Base-by-base conservation (phyloP, 176 grass and related monocot genomes). In the Oryza coarctata region DNA sequence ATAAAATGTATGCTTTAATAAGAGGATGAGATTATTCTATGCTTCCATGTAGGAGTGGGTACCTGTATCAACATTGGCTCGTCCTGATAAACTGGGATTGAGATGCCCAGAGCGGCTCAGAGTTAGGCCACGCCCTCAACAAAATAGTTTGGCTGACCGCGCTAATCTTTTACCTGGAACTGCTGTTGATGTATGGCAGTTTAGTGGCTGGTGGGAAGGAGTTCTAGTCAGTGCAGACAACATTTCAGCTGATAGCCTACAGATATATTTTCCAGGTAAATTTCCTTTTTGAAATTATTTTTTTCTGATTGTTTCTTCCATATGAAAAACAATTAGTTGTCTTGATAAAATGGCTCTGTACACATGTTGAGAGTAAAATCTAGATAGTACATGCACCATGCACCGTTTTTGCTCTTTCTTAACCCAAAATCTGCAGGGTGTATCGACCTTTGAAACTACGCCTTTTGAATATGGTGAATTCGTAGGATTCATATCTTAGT, bases 121-220 rank as follows among this genome's bases (percentile, higher is more conserved):
- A 63, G 70, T 92, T 73, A 90, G 97, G 52, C 93, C 90, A 69
- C 87, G 64, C 40, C 90, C 74, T 80, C 82, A 88, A 78, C 78
- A 86, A 86, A 71, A 52, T 64, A 60, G 73, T 80, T 89, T 79
- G 83, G 49, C 85, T 65, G 84, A 88, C 22, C 45, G 62, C 63
- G 34, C 40, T 69, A 30, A 75, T 80, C 65, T 94, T 78, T 60
- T 85, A 76, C 84, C 80, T 75, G 97, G 97, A 85, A 94, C 83
- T 76, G 85, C 91, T 20, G 80, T 99, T 81, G 97, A 99, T 71
- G 80, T 87, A 28, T 93, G 93, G 89, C 89, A 92, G 81, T 91
- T 79, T 85, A 92, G 91, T 27, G 97, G 92, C 55, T 99, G 97
- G 97, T 99, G 97, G 97, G 97, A 99, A 82, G 97, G 92, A 28